Conservation (phyloP, 2,329 filamentous ascomycete genomes). For the Colletotrichum karsti region DNA sequence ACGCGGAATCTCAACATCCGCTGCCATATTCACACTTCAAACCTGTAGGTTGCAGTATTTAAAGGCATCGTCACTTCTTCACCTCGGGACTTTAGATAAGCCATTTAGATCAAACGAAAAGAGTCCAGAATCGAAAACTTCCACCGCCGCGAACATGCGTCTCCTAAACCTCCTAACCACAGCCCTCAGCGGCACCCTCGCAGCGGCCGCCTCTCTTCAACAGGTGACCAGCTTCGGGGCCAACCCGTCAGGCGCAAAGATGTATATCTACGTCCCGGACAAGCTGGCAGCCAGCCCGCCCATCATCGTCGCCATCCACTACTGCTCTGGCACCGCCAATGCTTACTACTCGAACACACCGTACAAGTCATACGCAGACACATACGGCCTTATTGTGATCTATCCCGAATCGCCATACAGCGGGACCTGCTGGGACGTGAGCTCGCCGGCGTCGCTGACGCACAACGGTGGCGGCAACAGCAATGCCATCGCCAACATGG, state of each 20-base stretch:
- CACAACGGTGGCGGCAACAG: slow-evolving; percentile 66
- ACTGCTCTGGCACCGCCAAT: slow-evolving; percentile 59
- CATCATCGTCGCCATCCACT: slow-evolving; percentile 62
- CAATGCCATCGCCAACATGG: slow-evolving; percentile 67
- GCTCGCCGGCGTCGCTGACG: slow-evolving; percentile 55
- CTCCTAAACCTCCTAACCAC: not conserved
- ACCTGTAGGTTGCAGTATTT: not conserved
- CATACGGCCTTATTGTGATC: slow-evolving; percentile 57
- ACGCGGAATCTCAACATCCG: slow-evolving; percentile 21
- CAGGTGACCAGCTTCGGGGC: slow-evolving; percentile 50
- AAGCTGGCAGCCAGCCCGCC: slow-evolving; percentile 45
- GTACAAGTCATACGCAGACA: slow-evolving; percentile 53
- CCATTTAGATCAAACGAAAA: too few relatives aligned
- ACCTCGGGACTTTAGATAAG: too few relatives aligned
- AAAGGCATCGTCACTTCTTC: not conserved
- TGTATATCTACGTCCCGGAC: slow-evolving; percentile 40
- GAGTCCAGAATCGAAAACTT: too few relatives aligned
- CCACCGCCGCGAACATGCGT: not conserved
- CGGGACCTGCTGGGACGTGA: slow-evolving; percentile 68
- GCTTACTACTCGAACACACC: slow-evolving; percentile 57
- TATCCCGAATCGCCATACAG: slow-evolving; percentile 62
- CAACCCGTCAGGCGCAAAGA: slow-evolving; percentile 34
- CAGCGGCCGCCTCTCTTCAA: slow-evolving; percentile 37
- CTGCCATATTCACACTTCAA: not conserved
- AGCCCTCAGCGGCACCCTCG: slow-evolving; percentile 26